Evolutionary conservation across 768 basidiomycete genomes (phyloP).

Genomic region (Rhodotorula taiwanensis): DNA sequence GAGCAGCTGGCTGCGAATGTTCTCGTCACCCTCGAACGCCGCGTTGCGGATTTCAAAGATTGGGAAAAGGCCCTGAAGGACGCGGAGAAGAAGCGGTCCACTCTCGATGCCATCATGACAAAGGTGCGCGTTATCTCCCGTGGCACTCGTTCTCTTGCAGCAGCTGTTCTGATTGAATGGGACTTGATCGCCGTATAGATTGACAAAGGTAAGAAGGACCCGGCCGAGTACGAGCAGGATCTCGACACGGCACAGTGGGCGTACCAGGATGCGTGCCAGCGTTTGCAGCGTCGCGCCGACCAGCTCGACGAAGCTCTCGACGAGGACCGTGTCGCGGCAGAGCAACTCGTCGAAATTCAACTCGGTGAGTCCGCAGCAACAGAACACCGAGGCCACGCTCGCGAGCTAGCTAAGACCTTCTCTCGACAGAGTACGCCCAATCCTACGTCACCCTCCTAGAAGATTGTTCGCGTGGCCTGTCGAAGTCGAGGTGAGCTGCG

Average conservation of each 20-base stretch:
- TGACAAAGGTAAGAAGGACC: conserved; percentile 21
- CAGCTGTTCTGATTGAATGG: too few species aligned
- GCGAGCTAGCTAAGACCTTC: neutral
- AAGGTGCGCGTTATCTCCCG: conserved; percentile 6
- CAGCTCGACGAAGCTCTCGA: neutral
- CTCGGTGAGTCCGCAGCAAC: neutral
- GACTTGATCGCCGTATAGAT: too few species aligned
- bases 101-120: neutral
- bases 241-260: conserved; percentile 8
- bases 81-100: conserved; percentile 18
- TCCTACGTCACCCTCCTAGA: conserved; percentile 3
- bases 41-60: neutral
- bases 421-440: neutral
- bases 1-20: neutral
- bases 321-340: neutral
- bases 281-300: neutral
- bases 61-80: conserved; percentile 3
- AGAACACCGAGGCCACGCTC: too few species aligned
- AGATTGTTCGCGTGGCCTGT: neutral
- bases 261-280: neutral
- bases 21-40: conserved; percentile 2
- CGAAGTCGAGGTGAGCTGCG: too few species aligned
- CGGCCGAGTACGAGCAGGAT: conserved; percentile 17
- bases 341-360: conserved; percentile 7
- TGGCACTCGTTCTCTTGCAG: neutral